Percentiles rank a stretch among this genome's conserved stretches.
These are phyloP conservation scores for Sphagnum tenellum DNA, from an alignment of 225 moss, liverwort and hornwort species.

Conservation along the genomic window DNA sequence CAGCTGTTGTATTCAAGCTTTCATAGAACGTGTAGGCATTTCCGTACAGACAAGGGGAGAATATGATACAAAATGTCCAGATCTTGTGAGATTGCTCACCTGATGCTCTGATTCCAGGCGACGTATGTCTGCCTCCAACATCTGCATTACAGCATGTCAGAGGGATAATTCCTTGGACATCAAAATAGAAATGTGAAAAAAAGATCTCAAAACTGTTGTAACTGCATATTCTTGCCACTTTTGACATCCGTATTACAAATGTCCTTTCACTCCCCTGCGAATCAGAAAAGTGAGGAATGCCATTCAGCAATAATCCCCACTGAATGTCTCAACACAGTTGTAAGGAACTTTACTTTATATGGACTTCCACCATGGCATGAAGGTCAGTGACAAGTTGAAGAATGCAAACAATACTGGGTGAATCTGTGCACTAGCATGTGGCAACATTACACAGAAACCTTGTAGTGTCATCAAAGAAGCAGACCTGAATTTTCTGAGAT, in stretches of 20 bases:
- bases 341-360: no score
- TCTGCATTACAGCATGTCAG: slow-evolving; percentile 7
- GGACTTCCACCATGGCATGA: no score
- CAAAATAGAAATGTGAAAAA: background rate
- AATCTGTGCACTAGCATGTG: no score
- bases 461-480: no score
- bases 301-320: background rate
- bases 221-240: background rate
- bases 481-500: slow-evolving; percentile 1
- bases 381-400: no score
- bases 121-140: slow-evolving; percentile 17
- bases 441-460: no score
- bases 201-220: background rate
- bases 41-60: background rate
- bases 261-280: no score
- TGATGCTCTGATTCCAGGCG: slow-evolving; percentile 11
- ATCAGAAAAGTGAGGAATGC: background rate
- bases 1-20: no score
- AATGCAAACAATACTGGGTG: no score
- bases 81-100: slow-evolving; percentile 9
- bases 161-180: background rate
- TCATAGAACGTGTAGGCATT: background rate
- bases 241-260: no score
- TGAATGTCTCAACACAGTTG: no score
- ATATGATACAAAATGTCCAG: no score